These are phyloP conservation scores for Mantamonas sphyraenae DNA, from an alignment of 78 protist species.

Conservation along the genomic window DNA sequence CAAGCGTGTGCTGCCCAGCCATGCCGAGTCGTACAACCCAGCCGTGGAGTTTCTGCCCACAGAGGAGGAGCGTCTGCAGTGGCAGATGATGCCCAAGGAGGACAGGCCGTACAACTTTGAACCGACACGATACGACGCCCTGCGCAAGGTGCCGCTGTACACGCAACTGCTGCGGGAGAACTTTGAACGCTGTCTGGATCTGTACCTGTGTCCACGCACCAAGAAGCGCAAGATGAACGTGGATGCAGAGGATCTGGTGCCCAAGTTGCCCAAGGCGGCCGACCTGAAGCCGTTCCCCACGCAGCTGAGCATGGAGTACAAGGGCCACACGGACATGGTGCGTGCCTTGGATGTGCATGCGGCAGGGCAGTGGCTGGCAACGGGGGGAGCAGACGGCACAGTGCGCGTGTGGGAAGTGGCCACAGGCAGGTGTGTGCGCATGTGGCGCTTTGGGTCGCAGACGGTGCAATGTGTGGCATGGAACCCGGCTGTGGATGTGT, in stretches of 20 bases:
- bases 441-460: background rate
- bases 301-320: slow-evolving; percentile 7
- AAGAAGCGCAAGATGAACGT: background rate
- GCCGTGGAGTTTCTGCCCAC: slow-evolving; percentile 85
- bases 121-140: slow-evolving; percentile 45
- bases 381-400: slow-evolving; percentile 70
- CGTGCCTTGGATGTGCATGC: slow-evolving; percentile 40
- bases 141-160: slow-evolving; percentile 84
- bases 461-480: slow-evolving; percentile 61
- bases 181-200: slow-evolving; percentile 92
- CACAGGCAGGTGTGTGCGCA: slow-evolving; percentile 66
- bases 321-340: slow-evolving; percentile 51
- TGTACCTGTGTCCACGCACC: slow-evolving; percentile 83
- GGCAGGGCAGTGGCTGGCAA: slow-evolving; percentile 77
- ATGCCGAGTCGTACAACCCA: slow-evolving; percentile 92
- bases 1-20: slow-evolving; percentile 48
- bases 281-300: slow-evolving; percentile 95
- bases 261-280: slow-evolving; percentile 81
- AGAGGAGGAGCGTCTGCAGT: slow-evolving; percentile 46
- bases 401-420: slow-evolving; percentile 79
- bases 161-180: slow-evolving; percentile 64
- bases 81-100: slow-evolving; percentile 37
- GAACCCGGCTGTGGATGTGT: slow-evolving; percentile 59
- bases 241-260: slow-evolving; percentile 45
- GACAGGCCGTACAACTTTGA: slow-evolving; percentile 47